phyloP scores from a whole-genome alignment of 306 rosid species.

The Ziziphus jujuba region DNA sequence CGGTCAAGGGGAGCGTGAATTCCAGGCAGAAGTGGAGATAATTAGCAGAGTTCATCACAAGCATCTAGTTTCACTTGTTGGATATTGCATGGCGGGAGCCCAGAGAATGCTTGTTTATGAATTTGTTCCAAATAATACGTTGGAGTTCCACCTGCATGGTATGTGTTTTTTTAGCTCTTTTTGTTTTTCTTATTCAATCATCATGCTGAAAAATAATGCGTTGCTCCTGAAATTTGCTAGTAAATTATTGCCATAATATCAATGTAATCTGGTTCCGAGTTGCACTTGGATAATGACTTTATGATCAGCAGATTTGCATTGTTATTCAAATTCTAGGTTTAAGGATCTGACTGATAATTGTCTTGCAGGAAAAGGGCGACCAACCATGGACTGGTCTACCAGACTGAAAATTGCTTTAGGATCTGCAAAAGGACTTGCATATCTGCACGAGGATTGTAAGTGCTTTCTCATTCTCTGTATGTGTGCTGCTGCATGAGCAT shows the following conservation, averaged over 20 bases:
- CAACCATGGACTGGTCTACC: slow-evolving; percentile 90
- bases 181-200: too few species aligned
- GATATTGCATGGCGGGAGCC: slow-evolving; percentile 78
- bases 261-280: not conserved
- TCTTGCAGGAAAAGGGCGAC: slow-evolving; percentile 74
- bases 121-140: slow-evolving; percentile 74
- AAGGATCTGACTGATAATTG: slow-evolving; percentile 28
- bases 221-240: too few species aligned
- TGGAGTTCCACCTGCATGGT: slow-evolving; percentile 98
- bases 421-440: slow-evolving; percentile 92
- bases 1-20: slow-evolving; percentile 97
- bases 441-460: slow-evolving; percentile 99
- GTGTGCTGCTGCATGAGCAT: not conserved
- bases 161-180: slow-evolving; percentile 7
- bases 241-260: too few species aligned
- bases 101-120: slow-evolving; percentile 91
- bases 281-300: not conserved
- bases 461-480: slow-evolving; percentile 12
- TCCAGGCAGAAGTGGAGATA: slow-evolving; percentile 94
- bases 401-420: slow-evolving; percentile 84
- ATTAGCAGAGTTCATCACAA: slow-evolving; percentile 97
- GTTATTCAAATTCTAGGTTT: slow-evolving; percentile 12
- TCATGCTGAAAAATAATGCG: too few species aligned
- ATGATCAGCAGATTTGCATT: not conserved
- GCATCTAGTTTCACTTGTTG: slow-evolving; percentile 95